phyloP scores from a whole-genome alignment of 2,329 filamentous ascomycete species.

The Fusarium pseudograminearum region DNA sequence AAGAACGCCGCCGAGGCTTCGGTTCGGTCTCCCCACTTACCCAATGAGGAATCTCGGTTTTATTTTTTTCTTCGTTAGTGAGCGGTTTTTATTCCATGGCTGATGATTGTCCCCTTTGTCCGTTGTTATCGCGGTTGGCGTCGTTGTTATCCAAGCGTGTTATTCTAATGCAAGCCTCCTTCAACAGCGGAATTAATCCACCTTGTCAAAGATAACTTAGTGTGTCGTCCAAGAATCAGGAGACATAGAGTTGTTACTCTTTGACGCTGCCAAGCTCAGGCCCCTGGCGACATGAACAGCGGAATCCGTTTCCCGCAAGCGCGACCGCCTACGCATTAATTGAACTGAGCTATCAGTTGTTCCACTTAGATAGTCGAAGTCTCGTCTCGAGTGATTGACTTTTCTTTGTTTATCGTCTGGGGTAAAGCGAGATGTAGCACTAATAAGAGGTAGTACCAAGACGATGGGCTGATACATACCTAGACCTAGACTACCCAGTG shows the following conservation, averaged over 20 bases:
- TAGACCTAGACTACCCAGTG: not conserved
- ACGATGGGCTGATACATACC: not conserved
- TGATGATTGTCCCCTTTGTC: not conserved
- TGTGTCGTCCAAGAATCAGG: not conserved
- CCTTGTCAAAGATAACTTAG: not conserved
- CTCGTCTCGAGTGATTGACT: not conserved
- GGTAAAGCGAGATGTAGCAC: not conserved
- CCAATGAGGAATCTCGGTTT: conserved; percentile 4
- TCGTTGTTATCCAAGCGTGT: conserved; percentile 9
- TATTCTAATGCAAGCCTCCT: conserved; percentile 17
- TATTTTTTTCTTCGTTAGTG: not conserved
- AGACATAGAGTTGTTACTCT: not conserved
- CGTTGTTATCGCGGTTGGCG: not conserved
- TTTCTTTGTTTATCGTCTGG: conserved; percentile 4
- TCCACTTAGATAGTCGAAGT: conserved; percentile 1
- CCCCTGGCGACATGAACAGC: not conserved
- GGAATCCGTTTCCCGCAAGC: not conserved
- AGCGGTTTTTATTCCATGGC: conserved; percentile 1
- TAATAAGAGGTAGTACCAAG: not conserved
- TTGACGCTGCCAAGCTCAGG: not conserved
- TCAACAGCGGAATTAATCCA: conserved; percentile 1
- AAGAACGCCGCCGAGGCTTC: not conserved
- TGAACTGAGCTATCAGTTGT: conserved; percentile 18
- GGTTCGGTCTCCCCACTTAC: conserved; percentile 1
- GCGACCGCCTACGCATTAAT: not conserved